A percentile compares a stretch with the other conserved stretches of the same genome.
phyloP scores from a whole-genome alignment of 1,284 basidiomycete genomes.

The Melampsora larici-populina region DNA sequence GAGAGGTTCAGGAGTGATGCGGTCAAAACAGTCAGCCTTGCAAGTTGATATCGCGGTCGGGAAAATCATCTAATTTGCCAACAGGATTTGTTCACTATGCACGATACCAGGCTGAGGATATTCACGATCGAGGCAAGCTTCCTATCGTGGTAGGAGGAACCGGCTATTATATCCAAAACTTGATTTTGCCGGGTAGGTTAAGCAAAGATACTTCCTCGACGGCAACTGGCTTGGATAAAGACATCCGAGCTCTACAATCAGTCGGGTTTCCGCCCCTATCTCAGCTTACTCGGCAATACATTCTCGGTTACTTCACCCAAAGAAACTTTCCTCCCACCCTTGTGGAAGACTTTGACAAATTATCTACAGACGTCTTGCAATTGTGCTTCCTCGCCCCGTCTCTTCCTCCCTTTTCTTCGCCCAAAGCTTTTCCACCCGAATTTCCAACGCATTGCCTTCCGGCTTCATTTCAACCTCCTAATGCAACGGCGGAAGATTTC shows the following conservation, averaged over 20 bases:
- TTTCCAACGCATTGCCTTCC: slow-evolving; percentile 22
- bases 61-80: not conserved
- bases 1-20: slow-evolving; percentile 54
- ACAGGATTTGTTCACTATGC: slow-evolving; percentile 2
- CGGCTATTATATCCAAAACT: slow-evolving; percentile 94
- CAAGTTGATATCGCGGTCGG: no score
- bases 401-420: slow-evolving; percentile 34
- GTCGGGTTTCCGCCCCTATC: not conserved
- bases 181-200: slow-evolving; percentile 58
- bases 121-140: slow-evolving; percentile 63
- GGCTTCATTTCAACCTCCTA: slow-evolving; percentile 49
- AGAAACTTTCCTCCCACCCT: slow-evolving; percentile 40
- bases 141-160: slow-evolving; percentile 94
- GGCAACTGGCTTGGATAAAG: slow-evolving; percentile 13
- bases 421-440: slow-evolving; percentile 28
- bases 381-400: slow-evolving; percentile 23
- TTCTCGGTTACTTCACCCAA: slow-evolving; percentile 12
- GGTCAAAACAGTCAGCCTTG: slow-evolving; percentile 45
- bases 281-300: slow-evolving; percentile 2
- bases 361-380: slow-evolving; percentile 10
- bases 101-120: slow-evolving; percentile 64
- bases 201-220: slow-evolving; percentile 45
- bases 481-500: slow-evolving; percentile 56
- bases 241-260: slow-evolving; percentile 29
- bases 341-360: slow-evolving; percentile 7